Evolutionary conservation across 2,329 filamentous ascomycete species (phyloP), one percentile per base, ranked within the genome.

Genomic region (Talaromyces rugulosus): DNA sequence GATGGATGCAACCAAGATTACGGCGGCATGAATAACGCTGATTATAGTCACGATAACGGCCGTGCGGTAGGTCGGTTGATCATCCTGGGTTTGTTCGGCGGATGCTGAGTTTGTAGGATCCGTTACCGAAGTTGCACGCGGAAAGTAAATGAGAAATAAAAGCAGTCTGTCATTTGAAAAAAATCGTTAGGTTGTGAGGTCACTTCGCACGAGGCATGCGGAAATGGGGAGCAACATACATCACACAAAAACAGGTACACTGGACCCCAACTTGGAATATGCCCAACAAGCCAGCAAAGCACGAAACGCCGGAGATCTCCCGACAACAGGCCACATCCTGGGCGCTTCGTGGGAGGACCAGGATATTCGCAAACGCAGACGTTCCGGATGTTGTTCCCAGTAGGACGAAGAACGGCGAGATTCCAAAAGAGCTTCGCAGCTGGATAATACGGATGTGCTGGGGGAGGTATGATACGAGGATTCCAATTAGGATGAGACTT

Each of bases 101-200:
- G 44, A 54, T 54, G 53, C 42, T 8, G 53, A 36, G 44, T 63
- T 69, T 67, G 72, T 65, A 80, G 82, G 51, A 80, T 81, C 7
- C 80, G 77, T 66, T 77, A 80, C 62, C 75, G 82, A 63, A 77
- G 81, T 68, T 2, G 82, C 82, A 69, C 88, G 87, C 40, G 91
- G 91, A 77, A 96, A 97, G 83, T 96, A 99, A 69, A 96, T 86
- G 62, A 98, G 85, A 78, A 96, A 99, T n/a, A 99, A 85, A 23
- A 96, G 81, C 58, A 98, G 87, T 67, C 94, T 98, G 68, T 47
- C 23, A 9, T 18, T 47, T 16, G 16, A 23, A 23, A 23, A 23
- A 23, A 18, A 8, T 33, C 51, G 11, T 36, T 30, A 31, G 18
- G 9, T 3, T 11, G 56, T 44, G 54, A 31, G 53, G n/a, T 33